Percentiles rank a stretch among this genome's conserved stretches.
Evolutionary conservation across 1,284 basidiomycete species (phyloP).

Genomic region (Papiliotrema flavescens): DNA sequence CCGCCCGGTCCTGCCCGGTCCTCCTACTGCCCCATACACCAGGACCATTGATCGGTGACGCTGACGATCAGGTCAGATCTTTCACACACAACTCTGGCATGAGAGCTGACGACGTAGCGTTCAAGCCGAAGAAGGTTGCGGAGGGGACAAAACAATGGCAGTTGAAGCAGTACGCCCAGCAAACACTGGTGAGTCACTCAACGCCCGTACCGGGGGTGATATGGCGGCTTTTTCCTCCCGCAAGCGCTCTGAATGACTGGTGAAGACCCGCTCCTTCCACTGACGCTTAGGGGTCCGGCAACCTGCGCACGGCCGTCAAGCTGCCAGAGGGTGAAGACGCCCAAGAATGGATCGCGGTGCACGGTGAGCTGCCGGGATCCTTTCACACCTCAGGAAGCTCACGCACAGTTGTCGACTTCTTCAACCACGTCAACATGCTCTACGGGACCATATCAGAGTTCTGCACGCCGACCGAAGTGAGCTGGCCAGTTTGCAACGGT

Average conservation of each 20-base stretch:
- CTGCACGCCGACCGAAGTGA: conserved; percentile 84
- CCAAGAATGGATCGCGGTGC: conserved; percentile 95
- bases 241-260: no score
- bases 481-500: conserved; percentile 9
- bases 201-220: no score
- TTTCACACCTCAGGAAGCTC: not conserved
- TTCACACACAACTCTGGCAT: not conserved
- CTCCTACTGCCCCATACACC: not conserved
- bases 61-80: not conserved
- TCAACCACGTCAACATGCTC: conserved; percentile 93
- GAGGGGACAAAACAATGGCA: conserved; percentile 97
- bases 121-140: conserved; percentile 93
- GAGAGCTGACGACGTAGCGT: conserved; percentile 52
- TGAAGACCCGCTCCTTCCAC: no score
- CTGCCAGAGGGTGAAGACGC: conserved; percentile 91
- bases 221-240: no score
- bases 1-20: not conserved
- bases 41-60: no score
- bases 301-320: conserved; percentile 80
- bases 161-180: conserved; percentile 93
- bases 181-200: conserved; percentile 66
- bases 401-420: conserved; percentile 80
- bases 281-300: conserved; percentile 74
- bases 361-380: conserved; percentile 60
- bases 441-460: conserved; percentile 96